Base-by-base conservation (phyloP, 768 basidiomycete genomes). In the Lactarius tabidus region DNA sequence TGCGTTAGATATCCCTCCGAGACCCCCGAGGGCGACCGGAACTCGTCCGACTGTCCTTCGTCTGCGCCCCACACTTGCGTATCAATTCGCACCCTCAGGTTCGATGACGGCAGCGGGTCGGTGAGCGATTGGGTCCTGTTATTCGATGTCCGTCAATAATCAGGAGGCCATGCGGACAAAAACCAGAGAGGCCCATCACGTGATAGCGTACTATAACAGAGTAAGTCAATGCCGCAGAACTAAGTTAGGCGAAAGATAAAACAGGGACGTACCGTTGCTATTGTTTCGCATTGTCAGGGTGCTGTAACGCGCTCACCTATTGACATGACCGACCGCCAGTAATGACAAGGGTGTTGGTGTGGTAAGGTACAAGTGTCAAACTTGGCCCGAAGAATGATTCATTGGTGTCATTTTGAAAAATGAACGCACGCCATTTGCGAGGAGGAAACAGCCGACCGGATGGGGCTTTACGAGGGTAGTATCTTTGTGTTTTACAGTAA, bases 331-430 rank as follows among this genome's bases (percentile, higher is more conserved):
- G n/a, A n/a, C n/a, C n/a, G n/a, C n/a, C 2, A 1, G 67, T 68
- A 18, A 48, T 54, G 6, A 63, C 36, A 29, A 48, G n/a, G 14
- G 6, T 63, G 26, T 38, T 70, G 65, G 56, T 72, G 71, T 8
- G 63, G 66, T 33, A 33, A 33, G 8, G n/a, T n/a, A n/a, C n/a
- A n/a, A n/a, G n/a, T 60, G 48, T 72, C 70, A 51, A 72, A 64
- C 23, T 71, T 39, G 1, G 69, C 66, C 69, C 67, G 14, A 29
- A 1, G 29, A 53, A 35, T 17, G 6, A 35, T 23, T 3, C 10
- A 17, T 56, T 20, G 35, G 54, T 36, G 20, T 29, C n/a, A 29
- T 45, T 28, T 28, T 23, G 28, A 29, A 54, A 35, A n/a, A 23
- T 23, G 18, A 17, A 12, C 38, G 38, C 1, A 23, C 26, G 48